Evolutionary conservation across 257 asterid species (phyloP), one percentile per base, ranked within the genome.

Genomic region (Nicotiana sylvestris): DNA sequence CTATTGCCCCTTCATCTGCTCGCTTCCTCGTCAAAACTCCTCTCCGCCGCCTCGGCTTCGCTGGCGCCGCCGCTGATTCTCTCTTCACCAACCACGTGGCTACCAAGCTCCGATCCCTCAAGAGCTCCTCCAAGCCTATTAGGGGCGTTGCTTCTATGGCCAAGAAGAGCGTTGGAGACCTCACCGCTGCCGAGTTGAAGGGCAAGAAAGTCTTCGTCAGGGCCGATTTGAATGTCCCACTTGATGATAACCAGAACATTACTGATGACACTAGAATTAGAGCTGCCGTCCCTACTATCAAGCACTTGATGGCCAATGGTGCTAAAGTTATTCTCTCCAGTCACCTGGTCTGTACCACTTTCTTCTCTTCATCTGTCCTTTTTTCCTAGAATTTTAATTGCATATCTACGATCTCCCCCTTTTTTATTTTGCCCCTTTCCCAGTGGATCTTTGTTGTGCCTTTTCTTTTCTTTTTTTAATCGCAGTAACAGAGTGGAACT

Each of bases 231-330:
- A 93, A 93, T 85, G 97, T 93, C 60, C 96, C 97, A 9, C 90
- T 93, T 32, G 97, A 93, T 83, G 96, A 90, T 11, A 86, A 66
- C 11, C 91, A 87, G 87, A 91, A 87, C 49, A 93, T 93, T 55
- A 90, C 96, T 4, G 96, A 93, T 86, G 97, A 92, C 66, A 89
- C 95, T 62, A 92, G 97, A 90, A 91, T 92, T 68, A 89, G 97
- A 86, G 97, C 97, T 76, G 95, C 97, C 58, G 65, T 91, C 0
- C 97, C 95, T n/a, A 93, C 97, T 53, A 91, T 91, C 18, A 93
- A 91, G 85, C 83, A 91, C 84, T 85, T 93, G 84, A 89, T 91
- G 1, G 65, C 69, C 66, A 85, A 91, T 35, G 97, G 97, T 2
- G 94, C 97, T 57, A 93, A 89, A 86, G 97, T 93, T 69, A 80